A percentile compares a stretch with the other conserved stretches of the same genome.
These are phyloP conservation scores for Neckera pumila DNA, from an alignment of 225 moss, liverwort and hornwort species.

Conservation along the genomic window DNA sequence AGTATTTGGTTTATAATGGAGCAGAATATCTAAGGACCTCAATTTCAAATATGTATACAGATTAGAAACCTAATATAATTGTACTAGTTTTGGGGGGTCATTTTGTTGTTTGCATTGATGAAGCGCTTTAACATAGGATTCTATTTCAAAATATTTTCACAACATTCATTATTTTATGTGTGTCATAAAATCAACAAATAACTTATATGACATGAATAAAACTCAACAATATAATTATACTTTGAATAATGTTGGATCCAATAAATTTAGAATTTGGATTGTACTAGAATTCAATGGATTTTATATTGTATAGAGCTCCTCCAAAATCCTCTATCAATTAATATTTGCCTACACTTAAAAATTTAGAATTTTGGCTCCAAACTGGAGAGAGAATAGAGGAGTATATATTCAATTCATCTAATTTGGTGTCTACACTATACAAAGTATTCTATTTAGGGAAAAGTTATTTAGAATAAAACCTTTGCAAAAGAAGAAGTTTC, in stretches of 20 bases:
- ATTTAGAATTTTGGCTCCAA: too few species aligned
- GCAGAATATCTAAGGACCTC: too few species aligned
- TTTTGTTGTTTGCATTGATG: background rate
- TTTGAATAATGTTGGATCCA: background rate
- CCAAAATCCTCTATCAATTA: background rate
- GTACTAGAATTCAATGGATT: background rate
- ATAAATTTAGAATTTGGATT: background rate
- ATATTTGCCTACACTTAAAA: background rate
- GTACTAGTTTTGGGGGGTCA: fast-evolving
- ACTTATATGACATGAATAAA: too few species aligned
- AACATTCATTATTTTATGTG: background rate
- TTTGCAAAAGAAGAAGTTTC: background rate
- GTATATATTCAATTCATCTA: too few species aligned
- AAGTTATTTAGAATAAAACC: background rate
- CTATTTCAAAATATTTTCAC: too few species aligned
- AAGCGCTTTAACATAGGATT: too few species aligned
- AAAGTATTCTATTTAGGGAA: background rate
- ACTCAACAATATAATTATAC: background rate
- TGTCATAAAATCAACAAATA: background rate
- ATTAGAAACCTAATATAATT: background rate
- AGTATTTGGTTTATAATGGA: too few species aligned
- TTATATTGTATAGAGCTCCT: background rate
- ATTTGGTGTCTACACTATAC: too few species aligned
- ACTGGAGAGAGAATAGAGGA: too few species aligned
- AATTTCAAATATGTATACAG: too few species aligned